phyloP scores from a whole-genome alignment of 306 rosid genomes.

The Quercus ilex region DNA sequence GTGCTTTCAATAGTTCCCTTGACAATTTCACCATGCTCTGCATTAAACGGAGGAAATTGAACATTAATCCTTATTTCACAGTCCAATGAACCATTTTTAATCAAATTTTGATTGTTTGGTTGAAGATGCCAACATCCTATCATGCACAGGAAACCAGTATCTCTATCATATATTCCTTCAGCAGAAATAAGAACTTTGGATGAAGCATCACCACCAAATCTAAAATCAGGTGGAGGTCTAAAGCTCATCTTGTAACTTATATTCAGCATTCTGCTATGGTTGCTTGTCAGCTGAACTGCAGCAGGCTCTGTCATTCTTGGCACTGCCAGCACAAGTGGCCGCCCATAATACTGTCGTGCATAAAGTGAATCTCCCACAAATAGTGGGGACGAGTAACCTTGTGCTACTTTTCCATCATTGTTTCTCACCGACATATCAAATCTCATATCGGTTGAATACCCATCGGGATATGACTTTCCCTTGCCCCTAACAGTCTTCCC shows the following conservation, averaged over 20 bases:
- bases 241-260: slow-evolving; percentile 64
- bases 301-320: slow-evolving; percentile 14
- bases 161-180: slow-evolving; percentile 74
- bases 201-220: slow-evolving; percentile 27
- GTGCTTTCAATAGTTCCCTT: slow-evolving; percentile 74
- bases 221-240: slow-evolving; percentile 37
- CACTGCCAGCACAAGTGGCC: slow-evolving; percentile 6
- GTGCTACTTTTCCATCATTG: slow-evolving; percentile 53
- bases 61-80: slow-evolving; percentile 57
- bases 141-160: slow-evolving; percentile 67
- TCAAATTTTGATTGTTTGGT: slow-evolving; percentile 28
- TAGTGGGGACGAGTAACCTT: slow-evolving; percentile 61
- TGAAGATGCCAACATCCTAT: slow-evolving; percentile 61
- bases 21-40: slow-evolving; percentile 37
- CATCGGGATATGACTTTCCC: slow-evolving; percentile 59
- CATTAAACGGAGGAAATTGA: slow-evolving; percentile 63
- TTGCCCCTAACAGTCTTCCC: slow-evolving; percentile 36
- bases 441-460: slow-evolving; percentile 61
- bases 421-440: slow-evolving; percentile 55
- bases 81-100: slow-evolving; percentile 52
- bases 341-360: slow-evolving; percentile 28
- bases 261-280: slow-evolving; percentile 30
- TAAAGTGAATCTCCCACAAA: slow-evolving; percentile 47
- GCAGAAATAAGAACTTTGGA: slow-evolving; percentile 47
- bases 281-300: slow-evolving; percentile 4